Base-by-base conservation (phyloP, 495 filamentous ascomycete species). In the Hyaloscypha bicolor region DNA sequence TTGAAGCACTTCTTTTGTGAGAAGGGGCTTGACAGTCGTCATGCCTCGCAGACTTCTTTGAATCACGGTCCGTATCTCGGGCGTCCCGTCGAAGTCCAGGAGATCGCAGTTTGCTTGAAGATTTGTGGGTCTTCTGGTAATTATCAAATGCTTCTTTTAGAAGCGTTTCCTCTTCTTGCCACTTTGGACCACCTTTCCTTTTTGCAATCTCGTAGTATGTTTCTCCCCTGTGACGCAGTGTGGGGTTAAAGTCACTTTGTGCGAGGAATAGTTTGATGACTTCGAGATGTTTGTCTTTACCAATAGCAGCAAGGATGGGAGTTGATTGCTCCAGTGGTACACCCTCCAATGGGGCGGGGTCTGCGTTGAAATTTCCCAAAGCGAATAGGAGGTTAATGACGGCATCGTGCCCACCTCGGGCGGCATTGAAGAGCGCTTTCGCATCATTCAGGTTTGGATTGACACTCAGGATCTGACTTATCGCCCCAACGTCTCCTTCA, bases 291-390 rank as follows among this genome's bases (percentile, higher is more conserved):
- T 96, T 95, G 12, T 93, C 93, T 63, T 93, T 88, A 9, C 95
- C 95, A 63, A 99, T 97, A 2, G 95, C 93, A 42, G 93, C 93
- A 33, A 97, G 84, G 85, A 99, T 96, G 3, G 96, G 96, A 0
- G 94, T 98, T 67, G 90, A 90, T 69, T 91, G 81, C 63, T 88
- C 89, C 33, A 76, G 78, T 9, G 77, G 77, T 31, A 81, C 76
- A 4, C 69, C 67, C 14, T 74, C 64, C 16, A 71, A 48, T 5
- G 91, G 90, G 8, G 85, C 82, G 0, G 94, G 95, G 74, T 96
- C 94, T 3, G 92, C 87, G 69, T 96, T 87, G 21, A 89, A 88
- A 61, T 83, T 81, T 2, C 93, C 91, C 72, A 96, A 85, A 8
- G 92, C 96, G 64, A 98, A 80, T 60, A 98, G 81, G 48, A 97